Percentiles rank a stretch among this genome's conserved stretches.
These are phyloP conservation scores for Cladosporium austrohemisphaericum DNA, from an alignment of 2,329 filamentous ascomycete species.

Conservation along the genomic window DNA sequence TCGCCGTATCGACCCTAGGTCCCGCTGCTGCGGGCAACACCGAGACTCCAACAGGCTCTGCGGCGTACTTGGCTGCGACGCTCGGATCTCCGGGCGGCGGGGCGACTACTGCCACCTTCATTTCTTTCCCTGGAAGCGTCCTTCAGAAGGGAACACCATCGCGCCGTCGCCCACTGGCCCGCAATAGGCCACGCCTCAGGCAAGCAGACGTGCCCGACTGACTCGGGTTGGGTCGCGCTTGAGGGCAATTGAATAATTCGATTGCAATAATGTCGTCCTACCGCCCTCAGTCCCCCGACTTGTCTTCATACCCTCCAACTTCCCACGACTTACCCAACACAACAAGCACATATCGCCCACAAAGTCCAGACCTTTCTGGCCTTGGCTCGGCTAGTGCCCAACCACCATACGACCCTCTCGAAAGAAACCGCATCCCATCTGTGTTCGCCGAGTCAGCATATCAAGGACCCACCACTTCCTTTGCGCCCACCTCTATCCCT, in stretches of 20 bases:
- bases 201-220: constrained; percentile 1
- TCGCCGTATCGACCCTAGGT: too few species aligned
- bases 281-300: constrained; percentile 13
- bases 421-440: constrained; percentile 13
- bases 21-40: too few species aligned
- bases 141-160: too few species aligned
- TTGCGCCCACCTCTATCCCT: constrained; percentile 13
- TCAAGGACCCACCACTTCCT: constrained; percentile 9
- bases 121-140: too few species aligned
- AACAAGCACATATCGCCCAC: constrained; percentile 35
- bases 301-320: constrained; percentile 37
- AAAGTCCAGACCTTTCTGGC: constrained; percentile 36
- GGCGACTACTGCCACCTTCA: too few species aligned
- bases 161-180: background rate
- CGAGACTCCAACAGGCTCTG: too few species aligned
- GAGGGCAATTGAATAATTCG: constrained; percentile 5
- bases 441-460: constrained; percentile 8
- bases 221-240: constrained; percentile 11
- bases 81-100: too few species aligned
- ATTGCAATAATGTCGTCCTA: constrained; percentile 8
- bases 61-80: too few species aligned
- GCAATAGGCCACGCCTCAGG: constrained; percentile 1
- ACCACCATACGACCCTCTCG: constrained; percentile 17
- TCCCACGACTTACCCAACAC: constrained; percentile 46
- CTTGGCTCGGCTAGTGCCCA: constrained; percentile 26